Conservation (phyloP, 768 basidiomycete genomes). For the Termitomyces sp. region DNA sequence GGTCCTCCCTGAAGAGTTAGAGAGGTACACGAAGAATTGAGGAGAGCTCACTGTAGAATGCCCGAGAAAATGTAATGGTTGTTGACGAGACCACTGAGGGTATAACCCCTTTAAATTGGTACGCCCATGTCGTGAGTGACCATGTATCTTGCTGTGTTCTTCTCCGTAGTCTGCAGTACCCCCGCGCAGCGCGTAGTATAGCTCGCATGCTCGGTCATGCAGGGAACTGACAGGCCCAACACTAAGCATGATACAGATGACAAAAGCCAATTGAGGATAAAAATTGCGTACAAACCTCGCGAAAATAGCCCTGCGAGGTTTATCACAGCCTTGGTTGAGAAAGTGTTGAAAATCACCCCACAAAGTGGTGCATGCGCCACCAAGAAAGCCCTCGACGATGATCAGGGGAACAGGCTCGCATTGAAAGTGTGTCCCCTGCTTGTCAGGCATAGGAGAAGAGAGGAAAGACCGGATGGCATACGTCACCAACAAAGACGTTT, state of each 20-base stretch:
- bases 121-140: background rate
- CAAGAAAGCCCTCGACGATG: constrained; percentile 41
- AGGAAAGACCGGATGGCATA: background rate
- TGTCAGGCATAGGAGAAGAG: constrained; percentile 20
- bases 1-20: background rate
- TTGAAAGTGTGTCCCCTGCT: background rate
- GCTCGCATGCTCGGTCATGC: background rate
- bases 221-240: background rate
- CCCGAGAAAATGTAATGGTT: background rate
- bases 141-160: background rate
- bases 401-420: background rate
- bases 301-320: constrained; percentile 13
- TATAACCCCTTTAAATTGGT: background rate
- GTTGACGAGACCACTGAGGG: background rate
- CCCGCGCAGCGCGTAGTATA: background rate
- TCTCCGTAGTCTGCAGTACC: background rate
- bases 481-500: background rate
- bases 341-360: constrained; percentile 32
- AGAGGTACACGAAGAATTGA: background rate
- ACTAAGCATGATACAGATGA: background rate
- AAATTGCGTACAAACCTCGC: background rate
- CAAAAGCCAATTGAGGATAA: background rate
- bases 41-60: background rate
- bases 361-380: constrained; percentile 26
- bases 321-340: constrained; percentile 11